Percentiles rank a stretch among this genome's conserved stretches.
These are phyloP conservation scores for Metarhizium anisopliae DNA, from an alignment of 2,329 filamentous ascomycete genomes.

Conservation along the genomic window DNA sequence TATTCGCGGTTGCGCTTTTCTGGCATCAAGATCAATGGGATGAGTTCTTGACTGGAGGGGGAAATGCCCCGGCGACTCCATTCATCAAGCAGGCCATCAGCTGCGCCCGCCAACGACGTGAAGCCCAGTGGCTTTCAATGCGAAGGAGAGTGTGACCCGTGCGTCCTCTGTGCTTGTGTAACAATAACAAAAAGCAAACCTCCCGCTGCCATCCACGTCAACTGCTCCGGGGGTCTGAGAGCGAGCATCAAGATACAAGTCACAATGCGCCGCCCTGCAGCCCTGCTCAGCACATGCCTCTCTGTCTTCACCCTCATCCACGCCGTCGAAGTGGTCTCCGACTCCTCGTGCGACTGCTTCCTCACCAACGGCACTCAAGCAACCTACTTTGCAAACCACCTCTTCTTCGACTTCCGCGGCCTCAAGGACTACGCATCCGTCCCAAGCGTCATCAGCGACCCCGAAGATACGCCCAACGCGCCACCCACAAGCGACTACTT, in stretches of 20 bases:
- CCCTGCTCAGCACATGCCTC: neutral
- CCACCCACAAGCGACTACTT: constrained; percentile 31
- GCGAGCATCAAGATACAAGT: neutral
- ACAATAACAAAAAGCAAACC: no score
- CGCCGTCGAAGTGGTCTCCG: constrained; percentile 10
- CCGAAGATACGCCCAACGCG: constrained; percentile 18
- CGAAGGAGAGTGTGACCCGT: no score
- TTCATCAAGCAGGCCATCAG: no score
- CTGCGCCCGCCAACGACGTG: no score
- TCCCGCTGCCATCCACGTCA: no score
- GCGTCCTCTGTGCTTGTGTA: no score
- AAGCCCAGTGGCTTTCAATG: no score
- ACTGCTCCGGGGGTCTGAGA: no score
- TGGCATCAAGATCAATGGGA: no score
- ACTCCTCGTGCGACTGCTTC: constrained; percentile 36
- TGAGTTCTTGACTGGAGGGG: no score
- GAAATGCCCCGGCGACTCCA: no score
- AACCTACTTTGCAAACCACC: constrained; percentile 34
- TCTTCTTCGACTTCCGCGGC: constrained; percentile 41
- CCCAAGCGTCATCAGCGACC: constrained; percentile 21
- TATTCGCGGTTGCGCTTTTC: no score
- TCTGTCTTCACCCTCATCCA: neutral
- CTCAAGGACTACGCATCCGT: constrained; percentile 29
- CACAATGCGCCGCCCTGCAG: neutral
- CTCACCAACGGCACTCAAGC: constrained; percentile 35